Conservation (phyloP, 441 rosid genomes). For the Pelargonium citronellum region DNA sequence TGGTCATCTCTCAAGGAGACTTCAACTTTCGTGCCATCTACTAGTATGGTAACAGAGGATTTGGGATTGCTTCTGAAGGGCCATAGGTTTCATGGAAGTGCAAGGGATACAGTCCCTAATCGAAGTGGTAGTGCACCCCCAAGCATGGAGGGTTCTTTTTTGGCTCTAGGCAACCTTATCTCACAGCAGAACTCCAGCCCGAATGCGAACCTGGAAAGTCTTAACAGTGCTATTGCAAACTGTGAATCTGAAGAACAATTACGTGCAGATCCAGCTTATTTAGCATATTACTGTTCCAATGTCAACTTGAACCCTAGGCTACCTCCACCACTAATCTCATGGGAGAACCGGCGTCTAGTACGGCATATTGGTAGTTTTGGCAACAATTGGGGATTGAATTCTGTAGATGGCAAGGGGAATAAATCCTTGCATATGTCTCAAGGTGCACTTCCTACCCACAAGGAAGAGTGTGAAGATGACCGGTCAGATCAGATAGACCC, state of each 20-base stretch:
- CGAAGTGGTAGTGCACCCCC: constrained; percentile 71
- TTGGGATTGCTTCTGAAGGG: constrained; percentile 25
- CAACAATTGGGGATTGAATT: constrained; percentile 31
- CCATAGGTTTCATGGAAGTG: constrained; percentile 26
- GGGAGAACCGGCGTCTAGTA: constrained; percentile 28
- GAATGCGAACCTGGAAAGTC: constrained; percentile 24
- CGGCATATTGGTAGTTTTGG: constrained; percentile 33
- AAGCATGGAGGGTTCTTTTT: constrained; percentile 55
- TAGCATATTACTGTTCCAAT: constrained; percentile 26
- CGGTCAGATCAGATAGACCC: constrained; percentile 27
- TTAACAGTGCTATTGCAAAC: constrained; percentile 17
- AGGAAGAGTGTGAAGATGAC: constrained; percentile 55
- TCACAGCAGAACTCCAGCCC: constrained; percentile 28
- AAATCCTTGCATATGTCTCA: constrained; percentile 31
- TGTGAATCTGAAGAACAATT: constrained; percentile 30
- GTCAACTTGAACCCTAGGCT: constrained; percentile 36
- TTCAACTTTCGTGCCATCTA: constrained; percentile 26
- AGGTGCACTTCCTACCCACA: constrained; percentile 48
- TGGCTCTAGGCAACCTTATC: constrained; percentile 39
- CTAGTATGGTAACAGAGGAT: constrained; percentile 29
- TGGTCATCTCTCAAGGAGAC: constrained; percentile 34
- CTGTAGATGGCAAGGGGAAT: constrained; percentile 25
- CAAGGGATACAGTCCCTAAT: constrained; percentile 34
- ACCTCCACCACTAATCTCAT: constrained; percentile 36
- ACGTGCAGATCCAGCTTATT: constrained; percentile 29